Evolutionary conservation across 441 rosid species (phyloP).

Genomic region (Kokia cookei): DNA sequence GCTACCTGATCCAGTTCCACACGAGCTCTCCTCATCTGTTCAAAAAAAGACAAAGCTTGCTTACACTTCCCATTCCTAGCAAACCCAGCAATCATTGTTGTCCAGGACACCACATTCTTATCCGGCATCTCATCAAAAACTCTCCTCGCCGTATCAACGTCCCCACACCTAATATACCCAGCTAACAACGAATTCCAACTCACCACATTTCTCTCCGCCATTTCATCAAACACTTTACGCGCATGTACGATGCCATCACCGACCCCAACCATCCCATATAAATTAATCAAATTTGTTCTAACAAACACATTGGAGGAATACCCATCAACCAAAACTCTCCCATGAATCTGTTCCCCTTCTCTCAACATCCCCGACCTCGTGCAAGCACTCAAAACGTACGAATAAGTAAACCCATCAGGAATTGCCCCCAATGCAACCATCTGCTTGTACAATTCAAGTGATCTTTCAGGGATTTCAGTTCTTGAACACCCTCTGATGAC

Average conservation of each 20-base stretch:
- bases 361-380: constrained; percentile 23
- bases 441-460: constrained; percentile 26
- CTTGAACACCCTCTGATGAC: constrained; percentile 36
- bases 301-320: constrained; percentile 31
- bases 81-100: constrained; percentile 39
- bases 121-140: constrained; percentile 41
- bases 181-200: constrained; percentile 47
- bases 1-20: constrained; percentile 43
- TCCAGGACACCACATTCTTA: constrained; percentile 51
- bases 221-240: constrained; percentile 42
- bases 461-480: constrained; percentile 17
- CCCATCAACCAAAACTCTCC: constrained; percentile 33
- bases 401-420: constrained; percentile 46
- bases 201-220: constrained; percentile 37
- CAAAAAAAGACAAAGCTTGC: constrained; percentile 38
- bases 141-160: constrained; percentile 24
- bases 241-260: constrained; percentile 20
- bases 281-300: constrained; percentile 37
- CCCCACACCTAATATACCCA: constrained; percentile 34
- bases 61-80: constrained; percentile 35
- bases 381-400: constrained; percentile 41
- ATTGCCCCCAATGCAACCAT: constrained; percentile 25
- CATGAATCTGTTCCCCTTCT: constrained; percentile 45
- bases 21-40: constrained; percentile 31
- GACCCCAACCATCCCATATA: constrained; percentile 12